Conservation (phyloP, 2,329 filamentous ascomycete genomes). For the Aureobasidium sp. region DNA sequence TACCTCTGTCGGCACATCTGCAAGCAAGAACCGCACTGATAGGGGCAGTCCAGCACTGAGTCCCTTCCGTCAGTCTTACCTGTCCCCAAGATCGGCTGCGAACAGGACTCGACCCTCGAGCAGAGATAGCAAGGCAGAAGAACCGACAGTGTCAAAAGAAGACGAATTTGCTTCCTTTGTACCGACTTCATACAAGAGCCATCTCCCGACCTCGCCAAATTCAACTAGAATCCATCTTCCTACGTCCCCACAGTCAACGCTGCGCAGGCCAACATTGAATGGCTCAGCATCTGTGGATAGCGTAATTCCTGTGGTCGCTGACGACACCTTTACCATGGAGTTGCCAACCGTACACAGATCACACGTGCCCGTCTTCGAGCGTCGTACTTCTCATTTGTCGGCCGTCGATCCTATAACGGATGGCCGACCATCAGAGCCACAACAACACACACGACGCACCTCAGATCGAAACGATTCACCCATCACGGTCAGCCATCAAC, state of each 20-base stretch:
- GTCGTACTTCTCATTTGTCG: constrained; percentile 2
- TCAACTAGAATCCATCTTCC: constrained; percentile 26
- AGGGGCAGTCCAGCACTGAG: constrained; percentile 17
- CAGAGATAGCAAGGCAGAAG: constrained; percentile 25
- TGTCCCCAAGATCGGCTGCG: constrained; percentile 12
- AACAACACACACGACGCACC: neutral
- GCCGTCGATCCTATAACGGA: neutral
- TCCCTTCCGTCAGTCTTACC: constrained; percentile 14
- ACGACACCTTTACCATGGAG: constrained; percentile 47
- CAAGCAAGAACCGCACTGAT: constrained; percentile 15
- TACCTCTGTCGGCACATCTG: constrained; percentile 19
- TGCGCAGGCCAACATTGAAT: constrained; percentile 31
- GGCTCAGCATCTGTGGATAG: constrained; percentile 36
- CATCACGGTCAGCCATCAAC: constrained; percentile 8
- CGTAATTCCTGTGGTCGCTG: constrained; percentile 29
- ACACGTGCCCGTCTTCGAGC: constrained; percentile 21
- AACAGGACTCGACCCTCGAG: constrained; percentile 26
- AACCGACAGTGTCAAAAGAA: constrained; percentile 25
- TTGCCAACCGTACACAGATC: constrained; percentile 34
- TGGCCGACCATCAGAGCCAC: neutral
- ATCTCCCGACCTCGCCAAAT: constrained; percentile 21
- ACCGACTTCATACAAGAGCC: constrained; percentile 29
- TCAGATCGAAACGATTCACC: constrained; percentile 15
- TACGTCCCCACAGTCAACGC: constrained; percentile 20
- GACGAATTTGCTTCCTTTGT: constrained; percentile 44